Percentiles rank a stretch among this genome's conserved stretches.
Conservation (phyloP, 352 stramenopile genomes). For the Aphanomyces euteiches region DNA sequence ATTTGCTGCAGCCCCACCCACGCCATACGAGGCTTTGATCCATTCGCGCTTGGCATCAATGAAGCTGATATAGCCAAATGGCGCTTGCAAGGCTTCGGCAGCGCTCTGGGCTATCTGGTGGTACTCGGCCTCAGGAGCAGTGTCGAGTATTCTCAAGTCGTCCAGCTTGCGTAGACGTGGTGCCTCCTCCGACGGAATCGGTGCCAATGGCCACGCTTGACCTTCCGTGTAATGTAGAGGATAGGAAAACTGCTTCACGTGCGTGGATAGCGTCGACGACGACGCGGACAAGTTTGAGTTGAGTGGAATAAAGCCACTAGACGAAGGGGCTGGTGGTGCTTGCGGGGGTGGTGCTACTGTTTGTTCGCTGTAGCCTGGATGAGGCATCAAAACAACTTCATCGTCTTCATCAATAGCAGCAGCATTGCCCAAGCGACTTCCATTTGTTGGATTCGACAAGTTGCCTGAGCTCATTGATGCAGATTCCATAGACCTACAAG, state of each 20-base stretch:
- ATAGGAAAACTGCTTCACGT: slow-evolving; percentile 50
- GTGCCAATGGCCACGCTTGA: slow-evolving; percentile 67
- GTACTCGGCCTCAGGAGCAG: slow-evolving; percentile 38
- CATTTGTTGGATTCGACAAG: slow-evolving; percentile 4
- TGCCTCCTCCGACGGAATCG: slow-evolving; percentile 50
- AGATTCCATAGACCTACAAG: background rate
- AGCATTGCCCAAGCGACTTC: background rate
- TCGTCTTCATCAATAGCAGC: slow-evolving; percentile 21
- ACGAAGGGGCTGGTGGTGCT: background rate
- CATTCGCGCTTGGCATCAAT: slow-evolving; percentile 48
- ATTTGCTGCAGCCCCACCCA: slow-evolving; percentile 50
- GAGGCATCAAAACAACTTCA: background rate
- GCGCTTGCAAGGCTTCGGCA: slow-evolving; percentile 61
- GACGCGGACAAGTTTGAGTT: background rate
- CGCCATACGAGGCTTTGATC: slow-evolving; percentile 35
- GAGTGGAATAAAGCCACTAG: slow-evolving; percentile 21
- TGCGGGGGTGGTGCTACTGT: background rate
- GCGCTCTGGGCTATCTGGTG: slow-evolving; percentile 42
- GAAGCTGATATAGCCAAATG: slow-evolving; percentile 67
- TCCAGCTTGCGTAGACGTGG: slow-evolving; percentile 54
- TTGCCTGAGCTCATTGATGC: slow-evolving; percentile 20
- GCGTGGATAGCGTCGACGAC: slow-evolving; percentile 1
- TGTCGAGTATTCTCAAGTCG: slow-evolving; percentile 55
- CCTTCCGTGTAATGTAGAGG: slow-evolving; percentile 63
- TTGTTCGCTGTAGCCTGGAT: background rate